Percentiles rank a stretch among this genome's conserved stretches.
phyloP scores from a whole-genome alignment of 2,329 filamentous ascomycete genomes.

The Arthrobotrys megalospora region DNA sequence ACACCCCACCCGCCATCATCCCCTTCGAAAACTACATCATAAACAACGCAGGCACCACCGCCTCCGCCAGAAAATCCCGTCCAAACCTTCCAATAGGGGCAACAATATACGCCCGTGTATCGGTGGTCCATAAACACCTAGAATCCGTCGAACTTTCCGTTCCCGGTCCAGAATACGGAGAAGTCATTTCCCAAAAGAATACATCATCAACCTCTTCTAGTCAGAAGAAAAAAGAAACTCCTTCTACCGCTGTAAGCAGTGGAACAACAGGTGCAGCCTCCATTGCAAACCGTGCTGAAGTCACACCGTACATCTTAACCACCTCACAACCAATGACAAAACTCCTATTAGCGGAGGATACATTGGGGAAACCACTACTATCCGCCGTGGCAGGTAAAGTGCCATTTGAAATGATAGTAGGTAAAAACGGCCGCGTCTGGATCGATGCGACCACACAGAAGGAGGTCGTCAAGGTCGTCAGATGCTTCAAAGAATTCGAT shows the following conservation, averaged over 20 bases:
- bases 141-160: slow-evolving; percentile 55
- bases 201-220: slow-evolving; percentile 1
- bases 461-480: slow-evolving; percentile 46
- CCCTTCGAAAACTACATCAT: slow-evolving; percentile 55
- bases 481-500: slow-evolving; percentile 51
- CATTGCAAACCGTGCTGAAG: slow-evolving; percentile 37
- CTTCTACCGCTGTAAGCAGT: neutral
- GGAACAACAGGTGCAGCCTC: slow-evolving; percentile 22
- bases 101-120: slow-evolving; percentile 50
- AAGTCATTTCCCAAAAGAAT: slow-evolving; percentile 55
- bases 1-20: slow-evolving; percentile 52
- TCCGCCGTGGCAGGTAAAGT: slow-evolving; percentile 34
- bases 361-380: slow-evolving; percentile 36
- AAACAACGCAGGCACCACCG: slow-evolving; percentile 56
- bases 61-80: slow-evolving; percentile 45
- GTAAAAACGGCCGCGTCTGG: slow-evolving; percentile 55
- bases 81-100: slow-evolving; percentile 53
- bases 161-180: slow-evolving; percentile 46
- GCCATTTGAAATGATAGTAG: slow-evolving; percentile 57
- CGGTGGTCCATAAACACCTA: slow-evolving; percentile 52
- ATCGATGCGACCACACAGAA: slow-evolving; percentile 46
- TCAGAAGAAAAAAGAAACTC: neutral
- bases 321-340: slow-evolving; percentile 55
- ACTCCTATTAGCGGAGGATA: slow-evolving; percentile 39
- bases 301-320: slow-evolving; percentile 48